Conservation (phyloP, 2,329 filamentous ascomycete genomes). For the Arthroderma sp. region DNA sequence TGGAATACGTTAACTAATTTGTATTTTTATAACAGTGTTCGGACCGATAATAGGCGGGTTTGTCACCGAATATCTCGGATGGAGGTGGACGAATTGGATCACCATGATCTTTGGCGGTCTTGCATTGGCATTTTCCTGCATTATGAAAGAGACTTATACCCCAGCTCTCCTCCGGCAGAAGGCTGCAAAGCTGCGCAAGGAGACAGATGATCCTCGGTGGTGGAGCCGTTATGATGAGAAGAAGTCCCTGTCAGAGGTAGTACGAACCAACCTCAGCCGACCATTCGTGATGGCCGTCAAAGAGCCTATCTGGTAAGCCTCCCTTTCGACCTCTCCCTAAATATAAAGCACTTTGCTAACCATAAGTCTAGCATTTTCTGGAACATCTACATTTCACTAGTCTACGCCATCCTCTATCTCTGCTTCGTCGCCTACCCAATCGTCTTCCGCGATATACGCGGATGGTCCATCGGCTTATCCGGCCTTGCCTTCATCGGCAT, state of each 20-base stretch:
- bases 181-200: constrained; percentile 49
- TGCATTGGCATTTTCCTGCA: constrained; percentile 45
- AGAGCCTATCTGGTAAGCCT: constrained; percentile 65
- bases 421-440: constrained; percentile 87
- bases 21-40: constrained; percentile 32
- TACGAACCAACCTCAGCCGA: constrained; percentile 63
- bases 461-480: constrained; percentile 60
- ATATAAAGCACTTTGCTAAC: background rate
- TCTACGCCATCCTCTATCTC: constrained; percentile 78
- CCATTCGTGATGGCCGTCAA: constrained; percentile 65
- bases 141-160: constrained; percentile 62
- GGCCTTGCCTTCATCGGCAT: constrained; percentile 70
- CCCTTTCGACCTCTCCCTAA: constrained; percentile 1
- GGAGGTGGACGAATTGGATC: constrained; percentile 73
- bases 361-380: constrained; percentile 50
- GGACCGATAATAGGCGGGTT: constrained; percentile 72
- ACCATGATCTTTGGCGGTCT: constrained; percentile 41
- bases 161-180: constrained; percentile 56
- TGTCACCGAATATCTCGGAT: constrained; percentile 55
- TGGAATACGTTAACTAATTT: constrained; percentile 37
- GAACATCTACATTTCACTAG: constrained; percentile 57
- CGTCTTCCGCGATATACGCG: constrained; percentile 60
- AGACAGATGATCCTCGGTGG: constrained; percentile 57
- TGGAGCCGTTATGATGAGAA: constrained; percentile 72
- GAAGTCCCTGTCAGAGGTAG: constrained; percentile 47